These are phyloP conservation scores for Westerdykella aurantiaca DNA, from an alignment of 2,329 filamentous ascomycete genomes.

Conservation along the genomic window DNA sequence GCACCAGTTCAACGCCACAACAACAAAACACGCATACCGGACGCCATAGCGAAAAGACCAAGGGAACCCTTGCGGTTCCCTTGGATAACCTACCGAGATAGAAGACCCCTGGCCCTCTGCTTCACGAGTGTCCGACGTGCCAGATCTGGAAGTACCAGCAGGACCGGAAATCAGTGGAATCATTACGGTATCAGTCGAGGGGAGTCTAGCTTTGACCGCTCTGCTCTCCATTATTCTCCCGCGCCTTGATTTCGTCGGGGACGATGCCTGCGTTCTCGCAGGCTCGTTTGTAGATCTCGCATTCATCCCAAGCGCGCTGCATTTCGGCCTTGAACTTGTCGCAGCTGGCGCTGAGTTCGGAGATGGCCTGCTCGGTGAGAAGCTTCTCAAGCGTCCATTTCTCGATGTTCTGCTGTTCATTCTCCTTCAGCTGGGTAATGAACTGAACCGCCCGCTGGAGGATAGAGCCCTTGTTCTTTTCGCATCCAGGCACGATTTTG, in stretches of 20 bases:
- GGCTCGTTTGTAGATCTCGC: conserved; percentile 66
- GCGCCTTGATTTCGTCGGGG: conserved; percentile 38
- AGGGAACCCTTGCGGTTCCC: too few species aligned
- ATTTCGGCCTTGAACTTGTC: conserved; percentile 80
- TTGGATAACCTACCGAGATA: too few species aligned
- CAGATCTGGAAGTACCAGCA: too few species aligned
- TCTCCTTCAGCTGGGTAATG: conserved; percentile 90
- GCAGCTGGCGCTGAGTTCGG: conserved; percentile 79
- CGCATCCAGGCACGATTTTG: conserved; percentile 94
- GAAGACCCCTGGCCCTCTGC: too few species aligned
- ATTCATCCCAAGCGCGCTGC: conserved; percentile 69
- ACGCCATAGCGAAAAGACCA: background rate
- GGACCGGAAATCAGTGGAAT: too few species aligned
- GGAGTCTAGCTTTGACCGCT: conserved; percentile 26
- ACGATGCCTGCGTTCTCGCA: conserved; percentile 38
- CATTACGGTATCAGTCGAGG: too few species aligned
- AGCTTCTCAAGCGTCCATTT: conserved; percentile 92
- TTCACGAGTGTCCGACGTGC: too few species aligned
- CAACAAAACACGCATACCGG: background rate
- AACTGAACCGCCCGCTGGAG: conserved; percentile 89
- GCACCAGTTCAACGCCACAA: background rate
- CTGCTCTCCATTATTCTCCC: conserved; percentile 34
- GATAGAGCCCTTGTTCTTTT: conserved; percentile 99
- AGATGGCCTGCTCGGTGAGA: conserved; percentile 80
- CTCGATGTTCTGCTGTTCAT: conserved; percentile 88